A percentile compares a stretch with the other conserved stretches of the same genome.
Conservation (phyloP, 208 protist genomes). For the Crithidia sp. region DNA sequence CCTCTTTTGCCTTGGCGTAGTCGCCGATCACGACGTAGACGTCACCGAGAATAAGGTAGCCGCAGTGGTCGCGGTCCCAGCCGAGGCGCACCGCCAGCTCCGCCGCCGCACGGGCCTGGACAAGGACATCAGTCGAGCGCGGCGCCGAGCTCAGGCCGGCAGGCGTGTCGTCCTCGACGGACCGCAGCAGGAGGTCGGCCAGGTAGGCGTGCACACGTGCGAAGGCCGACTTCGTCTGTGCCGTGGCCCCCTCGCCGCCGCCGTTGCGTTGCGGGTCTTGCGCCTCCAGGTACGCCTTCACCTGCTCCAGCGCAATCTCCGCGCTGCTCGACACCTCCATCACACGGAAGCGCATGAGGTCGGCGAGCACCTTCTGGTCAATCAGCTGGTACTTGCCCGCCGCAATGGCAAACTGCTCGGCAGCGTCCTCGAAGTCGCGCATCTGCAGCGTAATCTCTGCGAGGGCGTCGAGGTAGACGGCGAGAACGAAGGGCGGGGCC, state of each 20-base stretch:
- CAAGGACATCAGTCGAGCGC: constrained; percentile 21
- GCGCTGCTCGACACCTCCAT: constrained; percentile 61
- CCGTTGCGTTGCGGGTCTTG: constrained; percentile 49
- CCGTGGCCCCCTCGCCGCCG: constrained; percentile 21
- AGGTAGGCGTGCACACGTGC: constrained; percentile 77
- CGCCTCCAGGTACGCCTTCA: constrained; percentile 57
- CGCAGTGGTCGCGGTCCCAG: constrained; percentile 81
- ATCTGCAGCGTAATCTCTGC: constrained; percentile 83
- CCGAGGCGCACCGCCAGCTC: constrained; percentile 46
- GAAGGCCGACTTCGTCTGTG: constrained; percentile 47
- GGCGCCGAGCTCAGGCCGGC: background rate
- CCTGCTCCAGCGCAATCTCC: constrained; percentile 53
- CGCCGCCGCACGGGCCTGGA: constrained; percentile 57
- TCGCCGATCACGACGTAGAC: constrained; percentile 51
- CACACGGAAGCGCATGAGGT: constrained; percentile 81
- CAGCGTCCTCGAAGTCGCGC: constrained; percentile 80
- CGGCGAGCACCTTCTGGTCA: constrained; percentile 74
- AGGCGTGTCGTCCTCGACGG: constrained; percentile 27
- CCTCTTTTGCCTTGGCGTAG: constrained; percentile 55
- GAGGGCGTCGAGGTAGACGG: constrained; percentile 81
- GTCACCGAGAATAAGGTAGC: constrained; percentile 63
- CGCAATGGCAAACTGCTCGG: constrained; percentile 75
- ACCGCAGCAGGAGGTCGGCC: constrained; percentile 66
- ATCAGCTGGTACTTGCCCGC: constrained; percentile 85
- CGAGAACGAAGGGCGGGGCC: constrained; percentile 88